Evolutionary conservation across 2,329 filamentous ascomycete genomes (phyloP), one percentile per base, ranked within the genome.

Genomic region (Plenodomus biglobosus): DNA sequence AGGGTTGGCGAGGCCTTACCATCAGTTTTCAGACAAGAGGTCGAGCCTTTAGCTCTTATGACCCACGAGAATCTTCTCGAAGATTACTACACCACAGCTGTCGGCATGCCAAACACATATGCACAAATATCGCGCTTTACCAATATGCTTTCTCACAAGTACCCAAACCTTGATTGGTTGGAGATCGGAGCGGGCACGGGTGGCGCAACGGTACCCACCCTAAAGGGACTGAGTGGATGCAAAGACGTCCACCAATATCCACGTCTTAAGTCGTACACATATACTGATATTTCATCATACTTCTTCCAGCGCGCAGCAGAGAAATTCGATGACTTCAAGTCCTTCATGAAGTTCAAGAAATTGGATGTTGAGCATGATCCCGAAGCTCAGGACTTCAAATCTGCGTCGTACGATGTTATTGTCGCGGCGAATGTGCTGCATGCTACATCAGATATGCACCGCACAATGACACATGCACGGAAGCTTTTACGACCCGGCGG

Each of bases 401-500:
- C 44, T 8, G 48, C 43, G 8, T 53, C 49, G 5, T 62, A 58
- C 47, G 59, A 67, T 42, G 43, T 67, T 4, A 52, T 61, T 1
- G 42, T 64, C 77, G 15, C 44, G 74, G 17, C 46, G 73, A 7
- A 58, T 67, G 24, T 78, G 1, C 46, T 68, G 8, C 62, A 66
- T 39, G 61, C 56, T 15, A 63, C 62, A 2, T 50, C 45, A n/a
- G 50, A 55, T 20, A 52, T 68, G 34, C 24, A 40, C 1, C 41
- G 50, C 13, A 57, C 65, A 0, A 45, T 71, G 22, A 34, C 20
- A 17, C 61, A 69, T 44, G 46, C 46, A 3, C 50, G 58, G 13
- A 63, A 58, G 24, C 44, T 70, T 8, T 51, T 70, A 0, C 56
- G 59, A 18, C 74, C 78, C 0, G 76, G 73, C 1, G 79, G 79